Conservation (phyloP, 2,329 filamentous ascomycete species). For the Orbilia blumenaviensis region DNA sequence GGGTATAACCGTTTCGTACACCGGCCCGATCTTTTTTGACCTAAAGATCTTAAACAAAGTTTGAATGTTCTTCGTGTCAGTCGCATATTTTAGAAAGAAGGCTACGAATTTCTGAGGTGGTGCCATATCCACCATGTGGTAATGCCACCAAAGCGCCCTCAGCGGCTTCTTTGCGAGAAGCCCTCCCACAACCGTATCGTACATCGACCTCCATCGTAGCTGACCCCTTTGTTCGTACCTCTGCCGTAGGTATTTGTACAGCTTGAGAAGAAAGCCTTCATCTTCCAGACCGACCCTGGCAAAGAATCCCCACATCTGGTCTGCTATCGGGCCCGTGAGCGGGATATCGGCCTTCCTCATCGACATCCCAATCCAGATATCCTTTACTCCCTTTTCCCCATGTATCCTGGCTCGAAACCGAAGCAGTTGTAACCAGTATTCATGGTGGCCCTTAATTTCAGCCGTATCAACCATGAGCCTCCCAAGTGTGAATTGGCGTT, state of each 20-base stretch:
- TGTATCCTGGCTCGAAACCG: conserved; percentile 55
- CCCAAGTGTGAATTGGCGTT: conserved; percentile 40
- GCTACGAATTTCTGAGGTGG: conserved; percentile 23
- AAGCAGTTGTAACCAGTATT: conserved; percentile 56
- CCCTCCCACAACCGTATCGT: conserved; percentile 54
- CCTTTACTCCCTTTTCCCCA: conserved; percentile 54
- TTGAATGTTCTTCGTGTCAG: conserved; percentile 13
- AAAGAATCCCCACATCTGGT: conserved; percentile 56
- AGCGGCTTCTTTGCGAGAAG: conserved; percentile 47
- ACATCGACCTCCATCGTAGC: conserved; percentile 49
- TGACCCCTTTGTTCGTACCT: conserved; percentile 33
- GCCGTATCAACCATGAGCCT: conserved; percentile 55
- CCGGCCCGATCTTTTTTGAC: conserved; percentile 21
- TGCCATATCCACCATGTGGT: conserved; percentile 53
- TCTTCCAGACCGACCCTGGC: conserved; percentile 53
- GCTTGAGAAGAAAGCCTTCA: conserved; percentile 52
- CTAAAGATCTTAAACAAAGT: conserved; percentile 27
- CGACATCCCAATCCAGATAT: conserved; percentile 55
- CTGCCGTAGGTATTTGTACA: conserved; percentile 54
- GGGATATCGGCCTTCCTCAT: conserved; percentile 55
- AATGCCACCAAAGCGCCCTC: conserved; percentile 53
- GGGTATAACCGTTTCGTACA: conserved; percentile 54
- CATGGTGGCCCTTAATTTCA: conserved; percentile 27
- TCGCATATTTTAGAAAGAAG: conserved; percentile 50
- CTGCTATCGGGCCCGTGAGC: conserved; percentile 45